Conservation (phyloP, 108 stramenopile species). For the Epipyxis sp. region DNA sequence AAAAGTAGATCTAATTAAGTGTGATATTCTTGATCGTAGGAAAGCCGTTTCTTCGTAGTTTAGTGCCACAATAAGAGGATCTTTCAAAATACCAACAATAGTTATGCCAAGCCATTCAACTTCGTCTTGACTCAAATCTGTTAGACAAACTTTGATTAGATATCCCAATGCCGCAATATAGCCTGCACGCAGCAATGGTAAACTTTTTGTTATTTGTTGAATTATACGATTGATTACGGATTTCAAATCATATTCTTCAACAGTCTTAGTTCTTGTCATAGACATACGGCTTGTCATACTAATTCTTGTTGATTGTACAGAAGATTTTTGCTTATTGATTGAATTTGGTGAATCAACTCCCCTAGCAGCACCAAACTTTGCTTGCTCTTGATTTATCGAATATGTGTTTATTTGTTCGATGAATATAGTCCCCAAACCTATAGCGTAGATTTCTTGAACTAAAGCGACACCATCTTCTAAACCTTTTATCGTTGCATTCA, state of each 20-base stretch:
- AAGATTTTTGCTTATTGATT: too few species aligned
- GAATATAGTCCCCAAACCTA: neutral
- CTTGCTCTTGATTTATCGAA: constrained; percentile 13
- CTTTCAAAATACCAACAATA: too few species aligned
- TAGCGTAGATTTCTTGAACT: neutral
- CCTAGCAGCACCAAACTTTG: constrained; percentile 5
- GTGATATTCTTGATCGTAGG: neutral
- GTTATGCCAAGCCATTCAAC: too few species aligned
- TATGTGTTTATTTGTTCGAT: neutral
- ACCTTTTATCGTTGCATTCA: neutral
- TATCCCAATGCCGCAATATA: neutral
- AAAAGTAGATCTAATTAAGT: neutral
- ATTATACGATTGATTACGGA: neutral
- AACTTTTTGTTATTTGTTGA: too few species aligned
- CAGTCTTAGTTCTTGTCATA: neutral
- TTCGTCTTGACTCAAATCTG: too few species aligned
- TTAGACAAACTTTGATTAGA: neutral
- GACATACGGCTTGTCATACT: neutral
- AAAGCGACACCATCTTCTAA: neutral
- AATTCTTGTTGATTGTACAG: too few species aligned
- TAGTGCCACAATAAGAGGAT: too few species aligned
- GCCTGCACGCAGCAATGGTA: neutral
- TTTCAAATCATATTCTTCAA: constrained; percentile 2
- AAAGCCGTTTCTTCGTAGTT: neutral
- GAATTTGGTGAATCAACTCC: too few species aligned